Conservation (phyloP, 2,329 filamentous ascomycete species). For the Phoma sp. region DNA sequence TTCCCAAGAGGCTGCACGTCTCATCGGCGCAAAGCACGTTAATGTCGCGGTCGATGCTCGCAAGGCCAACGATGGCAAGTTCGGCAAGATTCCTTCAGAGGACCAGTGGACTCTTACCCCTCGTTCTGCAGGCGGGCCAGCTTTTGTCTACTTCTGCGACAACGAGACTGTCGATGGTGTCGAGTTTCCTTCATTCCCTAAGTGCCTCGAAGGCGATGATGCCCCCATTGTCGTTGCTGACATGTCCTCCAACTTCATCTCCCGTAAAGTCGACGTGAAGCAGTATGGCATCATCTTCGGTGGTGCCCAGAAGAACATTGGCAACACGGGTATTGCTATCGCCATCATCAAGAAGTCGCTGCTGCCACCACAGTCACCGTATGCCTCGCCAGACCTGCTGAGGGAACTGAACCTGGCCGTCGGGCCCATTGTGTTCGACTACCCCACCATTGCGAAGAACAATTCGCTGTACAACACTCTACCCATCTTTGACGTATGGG, state of each 20-base stretch:
- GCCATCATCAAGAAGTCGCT: constrained; percentile 83
- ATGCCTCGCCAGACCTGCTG: constrained; percentile 71
- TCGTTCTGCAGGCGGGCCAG: constrained; percentile 60
- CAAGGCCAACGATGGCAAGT: constrained; percentile 75
- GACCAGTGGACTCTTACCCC: constrained; percentile 73
- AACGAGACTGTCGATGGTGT: constrained; percentile 96
- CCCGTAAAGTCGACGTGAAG: constrained; percentile 73
- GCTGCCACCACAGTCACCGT: constrained; percentile 65
- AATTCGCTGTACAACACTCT: constrained; percentile 96
- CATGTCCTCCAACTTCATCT: constrained; percentile 94
- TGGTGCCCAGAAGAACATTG: constrained; percentile 94
- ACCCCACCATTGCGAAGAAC: constrained; percentile 86
- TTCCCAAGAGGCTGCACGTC: constrained; percentile 76
- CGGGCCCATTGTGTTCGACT: constrained; percentile 79
- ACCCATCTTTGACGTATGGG: constrained; percentile 91
- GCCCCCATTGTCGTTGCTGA: constrained; percentile 81
- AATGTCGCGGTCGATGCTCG: constrained; percentile 76
- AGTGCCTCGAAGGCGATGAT: constrained; percentile 67
- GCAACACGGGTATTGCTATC: constrained; percentile 83
- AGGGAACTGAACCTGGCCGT: constrained; percentile 77
- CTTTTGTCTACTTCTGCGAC: constrained; percentile 87
- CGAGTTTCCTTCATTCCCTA: constrained; percentile 79
- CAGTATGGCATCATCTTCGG: constrained; percentile 88
- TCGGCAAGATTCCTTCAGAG: constrained; percentile 80
- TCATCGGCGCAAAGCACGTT: constrained; percentile 78